Evolutionary conservation across 2,329 filamentous ascomycete species (phyloP), one percentile per base, ranked within the genome.

Genomic region (Apiospora koreana): DNA sequence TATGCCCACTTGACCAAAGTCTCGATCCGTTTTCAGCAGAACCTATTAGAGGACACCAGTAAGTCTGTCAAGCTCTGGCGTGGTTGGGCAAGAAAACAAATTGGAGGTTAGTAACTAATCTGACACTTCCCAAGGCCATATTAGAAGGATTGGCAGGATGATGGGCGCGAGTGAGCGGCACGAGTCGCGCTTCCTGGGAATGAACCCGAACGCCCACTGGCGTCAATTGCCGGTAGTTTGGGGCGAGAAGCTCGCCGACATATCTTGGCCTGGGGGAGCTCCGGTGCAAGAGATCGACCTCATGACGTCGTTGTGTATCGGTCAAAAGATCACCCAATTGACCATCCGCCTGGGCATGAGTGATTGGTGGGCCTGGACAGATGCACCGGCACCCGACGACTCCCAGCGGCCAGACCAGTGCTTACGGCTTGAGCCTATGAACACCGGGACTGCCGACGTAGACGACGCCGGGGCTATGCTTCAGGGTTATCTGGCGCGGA

Each of bases 281-380:
- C 50, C 50, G 25, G 50, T 16, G 28, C 28, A 35, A 25, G 50
- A 58, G 28, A 31, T 35, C 2, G 16, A 14, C 28, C 28, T 58
- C 28, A 31, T 58, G 50, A 35, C 18, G 28, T 31, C 50, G 16
- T 31, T 35, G 9, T 58, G 50, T 21, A 23, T 73, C 35, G 69
- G 73, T 18, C 69, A 65, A 38, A 72, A 72, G 45, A 74, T 78
- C 45, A 78, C 74, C 10, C 71, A 73, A 48, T 69, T 78, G 31
- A 75, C 72, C 25, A 64, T 78, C 25, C 75, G 75, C 25, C 72
- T 78, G 73, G 70, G 70, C 3, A 74, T 73, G 18, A 76, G 73
- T 12, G 75, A 78, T 38, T 78, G 76, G 77, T 77, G 75, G 76
- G 64, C 73, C 2, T 78, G 74, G 76, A 70, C 69, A 4, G 71